Evolutionary conservation across 306 rosid species (phyloP), one percentile per base, ranked within the genome.

Genomic region (Prunus kanzakura): DNA sequence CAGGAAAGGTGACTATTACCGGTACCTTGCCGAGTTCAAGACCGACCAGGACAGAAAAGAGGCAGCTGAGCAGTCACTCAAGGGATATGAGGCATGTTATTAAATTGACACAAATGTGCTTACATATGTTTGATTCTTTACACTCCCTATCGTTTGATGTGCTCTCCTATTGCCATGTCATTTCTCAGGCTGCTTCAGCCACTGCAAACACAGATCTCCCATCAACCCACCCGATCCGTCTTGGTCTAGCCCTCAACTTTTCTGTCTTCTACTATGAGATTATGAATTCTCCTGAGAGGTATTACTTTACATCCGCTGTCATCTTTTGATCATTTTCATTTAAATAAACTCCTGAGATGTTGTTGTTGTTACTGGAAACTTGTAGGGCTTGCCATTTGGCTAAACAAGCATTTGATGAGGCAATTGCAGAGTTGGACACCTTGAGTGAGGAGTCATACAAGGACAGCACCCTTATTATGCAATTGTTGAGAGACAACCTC

Each of bases 381-480:
- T 87, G 63, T 81, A 94, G 98, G 93, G 98, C 98, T 72, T 94
- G 98, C 79, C 97, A 94, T 86, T 88, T 94, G 90, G 98, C 98
- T 73, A 94, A 94, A 83, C 98, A 94, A 84, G 98, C 98, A 35
- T 94, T 94, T 32, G 98, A 94, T 69, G 98, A 94, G 89, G 98
- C 98, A 68, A 94, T 94, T 80, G 97, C 98, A 0, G 98, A 94
- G 86, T 89, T 94, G 91, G 98, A 94, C 81, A 90, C 98, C 71
- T 81, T 94, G 91, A 94, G 98, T 82, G 98, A 94, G 84, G 98
- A 94, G 85, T 94, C 98, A 52, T 91, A 94, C 88, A 94, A 94
- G 87, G 98, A 94, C 78, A 94, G 98, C 87, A 94, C 98, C 82
- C 89, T 91, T 85, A 94, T 94, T 75, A 94, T 94, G 98, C 98